Evolutionary conservation across 2,329 filamentous ascomycete species (phyloP).

Genomic region (Aspergillus sp.): DNA sequence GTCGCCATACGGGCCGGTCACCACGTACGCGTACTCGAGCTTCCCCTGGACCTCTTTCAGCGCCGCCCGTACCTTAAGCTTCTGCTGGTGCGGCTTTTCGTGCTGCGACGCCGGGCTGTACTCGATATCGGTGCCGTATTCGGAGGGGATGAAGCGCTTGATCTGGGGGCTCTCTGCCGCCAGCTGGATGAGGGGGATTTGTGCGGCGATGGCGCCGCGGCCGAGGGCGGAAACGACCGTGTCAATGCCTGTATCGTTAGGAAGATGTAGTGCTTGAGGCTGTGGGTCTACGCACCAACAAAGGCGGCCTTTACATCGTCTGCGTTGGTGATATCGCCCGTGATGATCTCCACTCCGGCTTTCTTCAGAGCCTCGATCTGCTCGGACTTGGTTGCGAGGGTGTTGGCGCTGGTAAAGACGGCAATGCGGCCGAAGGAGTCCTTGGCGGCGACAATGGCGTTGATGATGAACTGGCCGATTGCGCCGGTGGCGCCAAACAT

Average conservation of each 20-base stretch:
- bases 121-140: slow-evolving; percentile 67
- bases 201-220: slow-evolving; percentile 59
- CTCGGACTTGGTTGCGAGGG: slow-evolving; percentile 50
- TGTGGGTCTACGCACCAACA: slow-evolving; percentile 33
- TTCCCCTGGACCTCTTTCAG: slow-evolving; percentile 53
- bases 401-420: slow-evolving; percentile 58
- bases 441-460: slow-evolving; percentile 49
- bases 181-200: slow-evolving; percentile 61
- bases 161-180: slow-evolving; percentile 56
- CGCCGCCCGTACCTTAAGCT: slow-evolving; percentile 65
- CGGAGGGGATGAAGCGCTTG: slow-evolving; percentile 65
- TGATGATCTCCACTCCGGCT: slow-evolving; percentile 53
- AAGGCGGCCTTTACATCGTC: slow-evolving; percentile 58
- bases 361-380: slow-evolving; percentile 49
- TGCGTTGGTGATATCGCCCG: slow-evolving; percentile 55
- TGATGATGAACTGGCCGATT: slow-evolving; percentile 44
- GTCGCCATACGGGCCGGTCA: slow-evolving; percentile 69
- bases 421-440: slow-evolving; percentile 54
- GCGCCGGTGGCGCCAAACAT: slow-evolving; percentile 25
- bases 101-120: slow-evolving; percentile 56
- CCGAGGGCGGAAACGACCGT: slow-evolving; percentile 67
- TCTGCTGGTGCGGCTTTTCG: slow-evolving; percentile 68
- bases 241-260: slow-evolving; percentile 50
- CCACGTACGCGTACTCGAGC: slow-evolving; percentile 64
- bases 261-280: background rate